Evolutionary conservation across 345 rosid species (phyloP).

Genomic region (Mercurialis annua): DNA sequence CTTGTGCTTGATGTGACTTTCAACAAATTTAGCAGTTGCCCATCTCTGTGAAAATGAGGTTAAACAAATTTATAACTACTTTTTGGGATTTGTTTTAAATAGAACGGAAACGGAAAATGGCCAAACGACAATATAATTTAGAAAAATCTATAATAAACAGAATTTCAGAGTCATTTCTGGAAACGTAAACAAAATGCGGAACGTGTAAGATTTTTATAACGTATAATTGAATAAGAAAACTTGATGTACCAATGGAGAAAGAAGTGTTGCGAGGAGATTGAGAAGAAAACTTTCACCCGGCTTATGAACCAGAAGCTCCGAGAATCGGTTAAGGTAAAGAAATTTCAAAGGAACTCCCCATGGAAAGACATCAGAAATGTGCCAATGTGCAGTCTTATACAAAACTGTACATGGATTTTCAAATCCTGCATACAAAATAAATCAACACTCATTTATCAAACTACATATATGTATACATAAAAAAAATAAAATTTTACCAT

Average conservation of each 20-base stretch:
- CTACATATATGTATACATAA: no score
- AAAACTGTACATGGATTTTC: conserved; percentile 39
- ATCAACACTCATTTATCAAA: no score
- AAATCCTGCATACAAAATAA: conserved; percentile 18
- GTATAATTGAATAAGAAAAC: no score
- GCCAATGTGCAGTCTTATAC: conserved; percentile 42
- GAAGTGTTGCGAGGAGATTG: conserved; percentile 31
- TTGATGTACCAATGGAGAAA: conserved; percentile 44
- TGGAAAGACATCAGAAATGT: conserved; percentile 33
- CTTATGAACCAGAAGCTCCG: conserved; percentile 47
- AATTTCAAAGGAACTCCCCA: conserved; percentile 35
- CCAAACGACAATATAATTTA: neutral
- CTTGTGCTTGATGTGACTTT: conserved; percentile 26
- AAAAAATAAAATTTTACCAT: conserved; percentile 19
- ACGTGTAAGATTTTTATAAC: no score
- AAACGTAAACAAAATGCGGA: no score
- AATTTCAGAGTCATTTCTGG: no score
- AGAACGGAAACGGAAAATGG: no score
- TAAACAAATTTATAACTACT: neutral
- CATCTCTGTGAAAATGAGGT: conserved; percentile 31
- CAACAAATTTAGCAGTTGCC: conserved; percentile 33
- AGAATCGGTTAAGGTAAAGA: conserved; percentile 41
- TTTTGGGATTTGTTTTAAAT: no score
- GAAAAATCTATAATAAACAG: neutral
- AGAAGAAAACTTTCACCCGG: conserved; percentile 44